A percentile compares a stretch with the other conserved stretches of the same genome.
phyloP scores from a whole-genome alignment of 306 rosid genomes.

The Mimosa pudica region DNA sequence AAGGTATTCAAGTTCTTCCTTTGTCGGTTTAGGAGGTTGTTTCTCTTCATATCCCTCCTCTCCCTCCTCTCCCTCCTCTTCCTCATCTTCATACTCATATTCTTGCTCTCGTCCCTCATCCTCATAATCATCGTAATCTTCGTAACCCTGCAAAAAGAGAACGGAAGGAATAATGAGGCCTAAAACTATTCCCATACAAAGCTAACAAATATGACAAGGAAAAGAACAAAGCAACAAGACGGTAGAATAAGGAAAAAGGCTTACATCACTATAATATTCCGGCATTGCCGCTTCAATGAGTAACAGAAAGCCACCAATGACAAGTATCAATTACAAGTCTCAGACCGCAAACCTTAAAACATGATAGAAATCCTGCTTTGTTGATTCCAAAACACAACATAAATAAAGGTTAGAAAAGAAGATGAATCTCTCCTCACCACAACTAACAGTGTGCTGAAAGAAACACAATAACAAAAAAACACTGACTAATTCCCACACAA shows the following conservation, averaged over 20 bases:
- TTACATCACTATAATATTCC: slow-evolving; percentile 65
- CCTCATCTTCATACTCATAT: slow-evolving; percentile 57
- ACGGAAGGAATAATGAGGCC: neutral
- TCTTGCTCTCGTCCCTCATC: slow-evolving; percentile 51
- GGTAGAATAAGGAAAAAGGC: neutral
- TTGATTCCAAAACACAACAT: slow-evolving; percentile 20
- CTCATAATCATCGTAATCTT: slow-evolving; percentile 62
- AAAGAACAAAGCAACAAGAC: neutral
- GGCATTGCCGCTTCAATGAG: slow-evolving; percentile 49
- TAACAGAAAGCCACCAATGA: slow-evolving; percentile 27
- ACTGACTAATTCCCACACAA: no score
- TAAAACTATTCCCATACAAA: neutral
- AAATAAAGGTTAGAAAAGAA: slow-evolving; percentile 27
- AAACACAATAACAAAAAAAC: neutral
- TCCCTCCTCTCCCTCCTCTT: slow-evolving; percentile 56
- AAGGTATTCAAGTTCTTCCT: slow-evolving; percentile 74
- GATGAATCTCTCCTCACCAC: slow-evolving; percentile 15
- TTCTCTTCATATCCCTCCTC: slow-evolving; percentile 54
- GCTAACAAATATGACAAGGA: slow-evolving; percentile 11
- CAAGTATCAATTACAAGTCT: slow-evolving; percentile 16
- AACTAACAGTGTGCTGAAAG: slow-evolving; percentile 32
- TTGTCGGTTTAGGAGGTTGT: slow-evolving; percentile 61
- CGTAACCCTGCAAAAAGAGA: slow-evolving; percentile 41
- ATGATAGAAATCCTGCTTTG: slow-evolving; percentile 1
- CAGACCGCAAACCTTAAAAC: slow-evolving; percentile 7